Conservation (phyloP, 805 yeast species). For the Pichia scutulata region DNA sequence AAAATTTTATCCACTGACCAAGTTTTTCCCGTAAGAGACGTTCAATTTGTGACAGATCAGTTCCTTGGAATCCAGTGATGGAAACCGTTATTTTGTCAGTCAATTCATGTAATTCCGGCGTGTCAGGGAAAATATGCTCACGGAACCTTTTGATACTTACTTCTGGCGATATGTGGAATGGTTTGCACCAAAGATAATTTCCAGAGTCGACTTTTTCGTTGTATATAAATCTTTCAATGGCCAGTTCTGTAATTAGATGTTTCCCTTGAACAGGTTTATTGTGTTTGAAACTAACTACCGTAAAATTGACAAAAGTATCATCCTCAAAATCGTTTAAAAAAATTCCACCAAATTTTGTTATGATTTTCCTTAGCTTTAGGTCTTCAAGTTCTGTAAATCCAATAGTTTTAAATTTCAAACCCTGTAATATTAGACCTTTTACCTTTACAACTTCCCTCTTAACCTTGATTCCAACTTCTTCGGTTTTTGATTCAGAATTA, state of each 20-base stretch:
- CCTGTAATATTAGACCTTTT: constrained; percentile 13
- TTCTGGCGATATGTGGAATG: constrained; percentile 4
- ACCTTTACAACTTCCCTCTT: neutral
- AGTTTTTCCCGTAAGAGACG: constrained; percentile 51
- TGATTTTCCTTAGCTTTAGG: constrained; percentile 18
- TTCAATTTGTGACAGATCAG: constrained; percentile 25
- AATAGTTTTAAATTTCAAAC: constrained; percentile 12
- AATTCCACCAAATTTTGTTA: constrained; percentile 21
- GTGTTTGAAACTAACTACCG: constrained; percentile 17
- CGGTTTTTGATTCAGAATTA: neutral
- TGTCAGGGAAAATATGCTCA: neutral
- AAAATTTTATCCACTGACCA: constrained; percentile 36
- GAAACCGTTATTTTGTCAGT: constrained; percentile 12
- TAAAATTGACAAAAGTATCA: constrained; percentile 6
- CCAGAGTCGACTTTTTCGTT: constrained; percentile 13
- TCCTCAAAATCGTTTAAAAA: neutral
- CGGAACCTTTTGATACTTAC: neutral
- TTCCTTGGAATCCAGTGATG: constrained; percentile 27
- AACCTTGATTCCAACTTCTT: neutral
- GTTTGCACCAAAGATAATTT: constrained; percentile 19
- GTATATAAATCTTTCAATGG: constrained; percentile 25
- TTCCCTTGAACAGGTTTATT: neutral
- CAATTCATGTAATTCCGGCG: neutral
- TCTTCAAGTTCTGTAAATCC: constrained; percentile 17
- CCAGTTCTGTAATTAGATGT: constrained; percentile 22